Conservation (phyloP, 2,329 filamentous ascomycete species). For the Trichophyton schoenleinii region DNA sequence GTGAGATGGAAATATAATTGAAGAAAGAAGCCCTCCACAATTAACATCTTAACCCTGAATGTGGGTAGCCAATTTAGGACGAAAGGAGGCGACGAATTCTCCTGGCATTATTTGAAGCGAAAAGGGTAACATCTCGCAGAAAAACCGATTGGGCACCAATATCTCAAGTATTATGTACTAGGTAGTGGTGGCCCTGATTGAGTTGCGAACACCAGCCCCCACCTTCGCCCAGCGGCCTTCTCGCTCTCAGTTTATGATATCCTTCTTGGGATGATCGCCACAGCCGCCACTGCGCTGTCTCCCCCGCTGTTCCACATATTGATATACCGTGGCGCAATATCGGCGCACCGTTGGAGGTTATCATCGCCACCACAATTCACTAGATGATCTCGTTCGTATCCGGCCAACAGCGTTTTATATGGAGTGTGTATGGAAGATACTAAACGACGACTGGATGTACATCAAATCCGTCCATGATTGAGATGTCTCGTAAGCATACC, state of each 20-base stretch:
- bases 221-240: background rate
- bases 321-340: background rate
- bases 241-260: background rate
- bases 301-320: background rate
- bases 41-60: background rate
- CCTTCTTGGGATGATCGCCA: background rate
- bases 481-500: background rate
- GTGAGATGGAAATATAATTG: background rate
- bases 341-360: background rate
- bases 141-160: background rate
- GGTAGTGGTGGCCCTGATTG: background rate
- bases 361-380: background rate
- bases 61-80: no score
- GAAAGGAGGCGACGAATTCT: no score
- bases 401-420: background rate
- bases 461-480: background rate
- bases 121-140: no score
- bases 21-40: background rate
- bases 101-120: no score
- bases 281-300: background rate
- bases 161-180: background rate
- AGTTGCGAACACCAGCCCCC: background rate
- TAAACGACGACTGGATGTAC: background rate
- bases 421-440: no score
- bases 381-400: background rate